Evolutionary conservation across 1,284 basidiomycete species (phyloP).

Genomic region (Irpex sp.): DNA sequence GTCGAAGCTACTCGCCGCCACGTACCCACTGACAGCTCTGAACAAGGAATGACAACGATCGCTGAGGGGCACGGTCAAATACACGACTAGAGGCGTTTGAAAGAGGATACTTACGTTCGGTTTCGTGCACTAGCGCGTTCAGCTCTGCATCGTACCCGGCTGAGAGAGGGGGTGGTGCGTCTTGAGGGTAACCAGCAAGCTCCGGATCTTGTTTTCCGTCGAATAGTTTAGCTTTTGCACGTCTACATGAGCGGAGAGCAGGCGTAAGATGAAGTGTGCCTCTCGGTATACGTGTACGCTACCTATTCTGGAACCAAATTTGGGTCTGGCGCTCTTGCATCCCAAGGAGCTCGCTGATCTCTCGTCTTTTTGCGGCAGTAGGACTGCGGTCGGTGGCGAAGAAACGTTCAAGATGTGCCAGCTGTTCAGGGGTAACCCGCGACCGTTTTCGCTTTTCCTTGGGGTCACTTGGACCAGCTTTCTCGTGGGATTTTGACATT

Average conservation of each 20-base stretch:
- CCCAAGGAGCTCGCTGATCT: conserved; percentile 71
- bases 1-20: conserved; percentile 70
- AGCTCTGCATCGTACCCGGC: conserved; percentile 56
- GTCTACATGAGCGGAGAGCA: conserved; percentile 36
- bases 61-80: conserved; percentile 36
- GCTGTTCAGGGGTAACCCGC: conserved; percentile 73
- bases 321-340: conserved; percentile 85
- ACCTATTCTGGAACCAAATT: conserved; percentile 87
- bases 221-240: conserved; percentile 75
- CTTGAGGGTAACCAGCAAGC: conserved; percentile 39
- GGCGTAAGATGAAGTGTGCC: background rate
- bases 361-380: conserved; percentile 62
- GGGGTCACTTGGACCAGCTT: conserved; percentile 21
- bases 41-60: conserved; percentile 71
- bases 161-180: conserved; percentile 49
- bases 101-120: conserved; percentile 51
- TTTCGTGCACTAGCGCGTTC: conserved; percentile 65
- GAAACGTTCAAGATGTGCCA: conserved; percentile 65
- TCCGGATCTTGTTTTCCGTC: conserved; percentile 48
- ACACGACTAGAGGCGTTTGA: background rate
- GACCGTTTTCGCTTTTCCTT: conserved; percentile 73
- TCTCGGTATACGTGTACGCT: background rate
- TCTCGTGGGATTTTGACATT: conserved; percentile 5
- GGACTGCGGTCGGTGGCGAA: conserved; percentile 69
- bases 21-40: conserved; percentile 66